phyloP scores from a whole-genome alignment of 768 basidiomycete genomes.

The Phlegmacium glaucopus region DNA sequence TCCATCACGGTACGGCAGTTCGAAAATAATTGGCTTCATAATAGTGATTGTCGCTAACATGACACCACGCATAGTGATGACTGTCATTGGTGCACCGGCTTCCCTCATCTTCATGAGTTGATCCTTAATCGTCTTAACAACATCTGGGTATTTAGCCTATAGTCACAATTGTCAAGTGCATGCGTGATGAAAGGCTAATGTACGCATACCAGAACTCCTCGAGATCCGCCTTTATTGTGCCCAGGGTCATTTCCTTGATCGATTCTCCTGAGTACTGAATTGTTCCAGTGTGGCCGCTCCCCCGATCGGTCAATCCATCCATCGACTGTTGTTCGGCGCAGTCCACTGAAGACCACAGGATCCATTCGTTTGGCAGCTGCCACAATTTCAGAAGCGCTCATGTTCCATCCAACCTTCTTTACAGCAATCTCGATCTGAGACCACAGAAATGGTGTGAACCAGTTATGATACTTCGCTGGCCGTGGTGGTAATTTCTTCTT shows the following conservation, averaged over 20 bases:
- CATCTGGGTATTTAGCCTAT: too few species aligned
- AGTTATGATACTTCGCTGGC: neutral
- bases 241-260: neutral
- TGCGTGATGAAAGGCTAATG: neutral
- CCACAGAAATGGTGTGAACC: constrained; percentile 2
- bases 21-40: too few species aligned
- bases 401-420: neutral
- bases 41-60: too few species aligned
- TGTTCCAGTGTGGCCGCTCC: neutral
- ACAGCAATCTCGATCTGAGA: neutral
- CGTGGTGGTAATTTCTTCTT: neutral
- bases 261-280: neutral
- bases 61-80: too few species aligned
- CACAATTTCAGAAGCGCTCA: neutral
- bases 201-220: too few species aligned
- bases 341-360: neutral
- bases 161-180: too few species aligned
- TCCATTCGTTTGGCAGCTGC: neutral
- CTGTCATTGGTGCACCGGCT: too few species aligned
- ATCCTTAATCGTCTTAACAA: too few species aligned
- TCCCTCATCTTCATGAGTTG: too few species aligned
- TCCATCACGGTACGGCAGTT: too few species aligned
- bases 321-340: neutral
- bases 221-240: too few species aligned
- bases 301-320: neutral